These are phyloP conservation scores for Pistacia integerrima DNA, from an alignment of 345 rosid genomes.

Conservation along the genomic window DNA sequence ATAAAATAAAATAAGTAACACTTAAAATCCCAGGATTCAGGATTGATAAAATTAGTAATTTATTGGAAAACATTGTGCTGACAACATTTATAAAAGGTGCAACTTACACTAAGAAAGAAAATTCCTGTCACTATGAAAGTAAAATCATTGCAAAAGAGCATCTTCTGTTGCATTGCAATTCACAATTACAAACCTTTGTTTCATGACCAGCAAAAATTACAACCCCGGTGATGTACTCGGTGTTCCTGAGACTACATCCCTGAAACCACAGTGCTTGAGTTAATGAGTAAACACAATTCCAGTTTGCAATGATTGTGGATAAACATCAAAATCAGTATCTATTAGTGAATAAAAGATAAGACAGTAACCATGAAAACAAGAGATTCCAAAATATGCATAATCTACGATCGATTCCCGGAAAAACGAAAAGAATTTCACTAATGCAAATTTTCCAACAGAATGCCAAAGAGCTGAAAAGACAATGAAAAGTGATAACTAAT, in stretches of 20 bases:
- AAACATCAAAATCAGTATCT: slow-evolving; percentile 16
- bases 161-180: slow-evolving; percentile 1
- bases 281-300: slow-evolving; percentile 18
- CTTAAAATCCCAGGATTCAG: background rate
- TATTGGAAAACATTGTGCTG: background rate
- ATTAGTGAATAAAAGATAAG: background rate
- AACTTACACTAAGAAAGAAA: background rate
- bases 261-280: slow-evolving; percentile 33
- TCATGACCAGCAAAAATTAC: slow-evolving; percentile 96
- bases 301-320: background rate
- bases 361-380: background rate
- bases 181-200: slow-evolving; percentile 77
- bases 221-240: slow-evolving; percentile 82
- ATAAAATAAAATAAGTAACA: background rate
- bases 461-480: background rate
- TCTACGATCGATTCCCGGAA: background rate
- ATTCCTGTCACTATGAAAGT: background rate
- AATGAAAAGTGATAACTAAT: background rate
- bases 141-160: background rate
- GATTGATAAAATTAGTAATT: background rate
- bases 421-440: background rate
- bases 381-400: background rate
- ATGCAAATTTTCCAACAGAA: background rate
- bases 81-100: slow-evolving; percentile 8
- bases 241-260: slow-evolving; percentile 99